phyloP scores from a whole-genome alignment of 345 rosid genomes.

The Microcos paniculata region DNA sequence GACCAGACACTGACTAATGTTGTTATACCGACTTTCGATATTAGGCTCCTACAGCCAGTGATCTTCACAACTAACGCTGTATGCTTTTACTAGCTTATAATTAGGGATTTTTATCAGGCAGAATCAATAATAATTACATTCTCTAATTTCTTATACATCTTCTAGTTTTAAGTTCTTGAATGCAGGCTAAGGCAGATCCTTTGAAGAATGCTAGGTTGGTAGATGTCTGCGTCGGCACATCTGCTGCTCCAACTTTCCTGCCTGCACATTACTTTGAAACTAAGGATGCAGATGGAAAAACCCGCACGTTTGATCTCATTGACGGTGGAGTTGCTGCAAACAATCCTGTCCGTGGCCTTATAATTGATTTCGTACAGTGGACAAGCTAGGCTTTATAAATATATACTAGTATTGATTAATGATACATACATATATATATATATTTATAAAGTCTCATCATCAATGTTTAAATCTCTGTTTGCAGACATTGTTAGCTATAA shows the following conservation, averaged over 20 bases:
- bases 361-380: background rate
- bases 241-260: slow-evolving; percentile 58
- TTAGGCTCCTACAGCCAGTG: slow-evolving; percentile 46
- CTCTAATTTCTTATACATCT: too few relatives aligned
- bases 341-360: slow-evolving; percentile 32
- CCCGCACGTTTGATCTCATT: slow-evolving; percentile 38
- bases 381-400: background rate
- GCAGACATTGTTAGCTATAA: slow-evolving; percentile 53
- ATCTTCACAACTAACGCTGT: slow-evolving; percentile 48
- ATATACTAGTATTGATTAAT: background rate
- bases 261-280: slow-evolving; percentile 46
- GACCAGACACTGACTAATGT: slow-evolving; percentile 40
- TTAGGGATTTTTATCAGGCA: too few relatives aligned
- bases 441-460: too few relatives aligned
- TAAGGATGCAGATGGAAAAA: slow-evolving; percentile 12
- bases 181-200: background rate
- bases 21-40: slow-evolving; percentile 56
- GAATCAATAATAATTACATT: too few relatives aligned
- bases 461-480: background rate
- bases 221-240: slow-evolving; percentile 49
- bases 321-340: slow-evolving; percentile 58
- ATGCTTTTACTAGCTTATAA: too few relatives aligned
- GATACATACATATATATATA: background rate
- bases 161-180: too few relatives aligned
- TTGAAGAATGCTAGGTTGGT: slow-evolving; percentile 28